Base-by-base conservation (phyloP, 352 stramenopile species). In the Phytopythium litorale region DNA sequence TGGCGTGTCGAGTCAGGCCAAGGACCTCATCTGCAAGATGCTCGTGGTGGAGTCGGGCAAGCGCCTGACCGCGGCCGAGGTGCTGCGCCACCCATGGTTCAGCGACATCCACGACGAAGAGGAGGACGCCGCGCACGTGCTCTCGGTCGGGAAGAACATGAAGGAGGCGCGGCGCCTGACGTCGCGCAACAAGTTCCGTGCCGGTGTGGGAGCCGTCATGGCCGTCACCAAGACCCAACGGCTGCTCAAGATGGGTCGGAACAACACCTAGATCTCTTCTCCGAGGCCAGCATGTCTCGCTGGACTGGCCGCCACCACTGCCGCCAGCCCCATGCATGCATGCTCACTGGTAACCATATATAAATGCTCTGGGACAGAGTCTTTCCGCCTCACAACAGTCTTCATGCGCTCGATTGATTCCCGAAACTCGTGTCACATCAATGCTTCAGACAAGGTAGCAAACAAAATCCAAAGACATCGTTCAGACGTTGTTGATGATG, bases 11-110 rank as follows among this genome's bases (percentile, higher is more conserved):
- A 65, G 84, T n/a, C 74, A 79, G 46, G 94, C 93, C 40, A 98
- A 98, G 64, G 87, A 98, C 58, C 75, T 98, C 9, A 98, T 99
- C 61, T 84, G 79, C 43, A 84, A 89, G 45, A 91, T 99, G 79
- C 73, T 99, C 33, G 85, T 94, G 21, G 89, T 98, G 2, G 82
- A 98, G 69, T 81, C 88, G 0, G 73, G 79, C 30, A 83, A 87
- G 56, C 80, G 95, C 15, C 75, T 98, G 25, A 92, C 72, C 21
- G 78, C 81, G 11, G 65, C 87, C 62, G 66, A 87, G 8, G 80
- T 93, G 46, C 65, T 93, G 32, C 63, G 75, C 54, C 80, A 93
- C 60, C 67, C 79, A 55, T 93, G 84, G 84, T 89, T 94, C 58
- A 79, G 65, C 48, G 84, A 94, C 58, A 78, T 83, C 35, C 73